Base-by-base conservation (phyloP, 2,329 filamentous ascomycete species). In the Didymella pinodella region DNA sequence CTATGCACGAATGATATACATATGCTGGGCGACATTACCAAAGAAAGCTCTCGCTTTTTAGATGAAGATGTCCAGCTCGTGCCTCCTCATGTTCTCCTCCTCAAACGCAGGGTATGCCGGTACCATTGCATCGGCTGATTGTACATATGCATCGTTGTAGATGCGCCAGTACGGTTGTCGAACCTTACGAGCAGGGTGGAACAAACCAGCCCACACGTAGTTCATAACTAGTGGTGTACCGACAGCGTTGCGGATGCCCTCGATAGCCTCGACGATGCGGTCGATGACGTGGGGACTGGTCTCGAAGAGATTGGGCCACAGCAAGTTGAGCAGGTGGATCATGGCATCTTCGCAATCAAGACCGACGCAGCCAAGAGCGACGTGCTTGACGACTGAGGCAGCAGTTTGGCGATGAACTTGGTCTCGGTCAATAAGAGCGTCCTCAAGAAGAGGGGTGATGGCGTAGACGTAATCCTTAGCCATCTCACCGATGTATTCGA, bases 401-500 rank as follows among this genome's bases (percentile, higher is more conserved):
- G 95, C 95, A 1, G 95, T 99, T 78, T 99, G 95, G 28, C 95
- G 89, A 80, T 99, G 95, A 1, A 99, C 95, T 80, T 99, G 95
- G 77, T 99, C 95, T 62, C 95, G 90, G 78, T 99, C 95, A 78
- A 97, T 97, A 62, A 99, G 88, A 2, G 96, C 95, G 75, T 99
- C 95, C 75, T 99, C 95, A 2, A 99, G 88, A 10, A 99, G 83
- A 7, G 95, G 95, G 2, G 93, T 97, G 32, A 99, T 93, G 18
- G 96, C 95, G 74, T 99, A 99, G 74, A 99, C 95, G 76, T 99
- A 99, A 79, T 99, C 95, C 81, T 98, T 99, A 64, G 93, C 92
- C 95, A 99, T 98, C 79, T 99, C 95, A 64, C 95, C 95, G 76
- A 99, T 99, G 80, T 99, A 99, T 75, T 99, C 95, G 74, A 98